These are phyloP conservation scores for Solanum verrucosum DNA, from an alignment of 257 asterid genomes.

Conservation along the genomic window DNA sequence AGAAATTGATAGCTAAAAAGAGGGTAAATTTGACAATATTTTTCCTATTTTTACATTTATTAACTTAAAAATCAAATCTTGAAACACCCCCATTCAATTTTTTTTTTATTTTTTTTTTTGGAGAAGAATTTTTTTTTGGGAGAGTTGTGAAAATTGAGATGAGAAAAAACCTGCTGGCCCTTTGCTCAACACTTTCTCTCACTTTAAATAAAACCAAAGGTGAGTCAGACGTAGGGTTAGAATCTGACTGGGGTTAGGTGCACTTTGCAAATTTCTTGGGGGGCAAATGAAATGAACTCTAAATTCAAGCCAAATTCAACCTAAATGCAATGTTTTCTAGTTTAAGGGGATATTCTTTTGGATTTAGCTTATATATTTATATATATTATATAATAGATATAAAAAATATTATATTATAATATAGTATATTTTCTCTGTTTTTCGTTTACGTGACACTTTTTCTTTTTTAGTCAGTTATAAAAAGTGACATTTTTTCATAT, in stretches of 20 bases:
- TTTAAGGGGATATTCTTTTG: not conserved
- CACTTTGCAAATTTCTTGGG: not conserved
- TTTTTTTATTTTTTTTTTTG: not conserved
- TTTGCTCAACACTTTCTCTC: conserved; percentile 18
- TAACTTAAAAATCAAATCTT: not conserved
- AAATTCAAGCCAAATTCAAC: conserved; percentile 42
- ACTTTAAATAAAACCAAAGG: conserved; percentile 57
- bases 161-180: conserved; percentile 27
- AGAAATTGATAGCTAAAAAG: not conserved
- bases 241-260: conserved; percentile 50
- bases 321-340: not conserved
- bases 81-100: conserved; percentile 27
- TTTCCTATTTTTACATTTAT: conserved; percentile 31
- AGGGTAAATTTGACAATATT: not conserved
- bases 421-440: no score
- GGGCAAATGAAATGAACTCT: conserved; percentile 45
- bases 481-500: not conserved
- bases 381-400: no score
- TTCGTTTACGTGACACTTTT: not conserved
- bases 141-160: conserved; percentile 15
- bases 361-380: not conserved
- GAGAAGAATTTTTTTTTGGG: not conserved
- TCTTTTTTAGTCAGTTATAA: no score
- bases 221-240: conserved; percentile 46
- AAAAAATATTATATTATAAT: no score